A percentile compares a stretch with the other conserved stretches of the same genome.
Conservation (phyloP, 176 grass and related monocot genomes). For the Eragrostis nindensis region DNA sequence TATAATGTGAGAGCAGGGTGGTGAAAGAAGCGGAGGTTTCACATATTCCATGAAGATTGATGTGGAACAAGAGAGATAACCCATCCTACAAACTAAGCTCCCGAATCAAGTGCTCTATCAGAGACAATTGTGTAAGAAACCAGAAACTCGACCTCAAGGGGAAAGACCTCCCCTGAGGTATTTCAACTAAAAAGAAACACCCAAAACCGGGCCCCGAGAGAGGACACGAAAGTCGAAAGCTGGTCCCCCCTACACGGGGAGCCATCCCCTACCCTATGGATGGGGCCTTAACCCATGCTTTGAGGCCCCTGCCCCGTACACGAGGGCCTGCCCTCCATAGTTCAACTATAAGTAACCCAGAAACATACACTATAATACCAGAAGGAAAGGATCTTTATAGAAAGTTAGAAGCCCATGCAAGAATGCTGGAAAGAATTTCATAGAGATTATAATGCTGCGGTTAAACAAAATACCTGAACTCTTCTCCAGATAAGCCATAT, state of each 20-base stretch:
- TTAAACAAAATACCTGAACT: constrained; percentile 65
- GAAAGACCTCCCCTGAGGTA: too few species aligned
- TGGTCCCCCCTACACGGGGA: too few species aligned
- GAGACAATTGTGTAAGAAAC: constrained; percentile 17
- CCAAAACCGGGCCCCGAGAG: too few species aligned
- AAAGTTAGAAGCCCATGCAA: background rate
- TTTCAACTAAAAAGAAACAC: too few species aligned
- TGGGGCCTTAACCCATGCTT: too few species aligned
- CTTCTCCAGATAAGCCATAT: constrained; percentile 78
- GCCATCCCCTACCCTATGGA: too few species aligned
- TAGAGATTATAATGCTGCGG: background rate
- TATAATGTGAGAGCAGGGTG: background rate
- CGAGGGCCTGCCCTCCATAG: too few species aligned
- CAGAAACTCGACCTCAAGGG: background rate
- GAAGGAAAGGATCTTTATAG: constrained; percentile 4
- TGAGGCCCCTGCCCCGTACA: too few species aligned
- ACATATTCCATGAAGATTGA: background rate
- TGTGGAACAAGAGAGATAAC: constrained; percentile 26
- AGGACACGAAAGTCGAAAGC: too few species aligned
- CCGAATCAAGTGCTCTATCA: background rate
- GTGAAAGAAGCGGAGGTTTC: background rate
- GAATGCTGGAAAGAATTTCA: background rate
- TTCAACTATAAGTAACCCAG: background rate
- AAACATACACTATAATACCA: background rate
- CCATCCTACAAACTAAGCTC: background rate